phyloP scores from a whole-genome alignment of 768 basidiomycete species.

The Piloderma croceum region DNA sequence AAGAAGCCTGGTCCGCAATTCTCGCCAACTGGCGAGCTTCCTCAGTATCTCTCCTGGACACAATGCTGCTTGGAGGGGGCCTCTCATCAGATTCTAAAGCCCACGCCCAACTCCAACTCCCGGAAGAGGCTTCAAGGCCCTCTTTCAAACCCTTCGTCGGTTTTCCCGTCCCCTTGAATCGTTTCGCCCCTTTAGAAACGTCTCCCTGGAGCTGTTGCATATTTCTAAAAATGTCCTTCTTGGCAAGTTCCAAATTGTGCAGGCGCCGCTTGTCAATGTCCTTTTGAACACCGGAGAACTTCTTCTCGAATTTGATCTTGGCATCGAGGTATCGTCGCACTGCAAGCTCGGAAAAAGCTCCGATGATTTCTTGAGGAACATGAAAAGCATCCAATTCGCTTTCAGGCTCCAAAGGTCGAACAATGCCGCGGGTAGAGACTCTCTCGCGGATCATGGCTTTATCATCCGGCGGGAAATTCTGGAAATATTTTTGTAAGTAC shows the following conservation, averaged over 20 bases:
- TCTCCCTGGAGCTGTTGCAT: constrained; percentile 37
- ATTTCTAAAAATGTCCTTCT: constrained; percentile 53
- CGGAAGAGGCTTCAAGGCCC: constrained; percentile 36
- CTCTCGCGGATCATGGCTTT: constrained; percentile 87
- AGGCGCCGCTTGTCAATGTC: constrained; percentile 62
- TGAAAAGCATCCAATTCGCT: constrained; percentile 59
- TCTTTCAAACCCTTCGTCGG: constrained; percentile 20
- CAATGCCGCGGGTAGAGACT: constrained; percentile 73
- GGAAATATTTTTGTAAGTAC: no score
- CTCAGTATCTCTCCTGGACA: constrained; percentile 79
- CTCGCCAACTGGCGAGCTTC: constrained; percentile 71
- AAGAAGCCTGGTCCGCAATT: constrained; percentile 62
- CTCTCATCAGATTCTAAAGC: constrained; percentile 71
- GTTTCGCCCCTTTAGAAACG: constrained; percentile 6
- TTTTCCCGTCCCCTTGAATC: constrained; percentile 17
- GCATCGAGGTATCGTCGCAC: constrained; percentile 73
- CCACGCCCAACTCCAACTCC: constrained; percentile 80
- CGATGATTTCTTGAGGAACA: constrained; percentile 62
- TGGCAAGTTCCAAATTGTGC: constrained; percentile 58
- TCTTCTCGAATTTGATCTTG: constrained; percentile 54
- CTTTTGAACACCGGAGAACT: constrained; percentile 53
- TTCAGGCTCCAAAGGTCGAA: constrained; percentile 76
- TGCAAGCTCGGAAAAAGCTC: constrained; percentile 67
- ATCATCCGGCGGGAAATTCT: constrained; percentile 35
- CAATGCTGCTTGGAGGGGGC: constrained; percentile 90